Conservation (phyloP, 1,284 basidiomycete genomes). For the Crocinoboletus sp. region DNA sequence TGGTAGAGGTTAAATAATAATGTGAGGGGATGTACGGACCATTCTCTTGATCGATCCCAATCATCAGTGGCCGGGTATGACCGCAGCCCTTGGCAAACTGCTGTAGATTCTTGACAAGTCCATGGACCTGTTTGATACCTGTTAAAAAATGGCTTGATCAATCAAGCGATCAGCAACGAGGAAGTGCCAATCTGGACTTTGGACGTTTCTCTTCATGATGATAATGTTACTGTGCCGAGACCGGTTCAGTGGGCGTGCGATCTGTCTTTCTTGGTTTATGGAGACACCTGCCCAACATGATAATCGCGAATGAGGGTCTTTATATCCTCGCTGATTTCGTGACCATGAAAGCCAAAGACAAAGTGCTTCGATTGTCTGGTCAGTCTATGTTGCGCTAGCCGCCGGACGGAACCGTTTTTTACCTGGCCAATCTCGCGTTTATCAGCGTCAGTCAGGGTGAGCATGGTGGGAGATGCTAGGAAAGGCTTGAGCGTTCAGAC, state of each 20-base stretch:
- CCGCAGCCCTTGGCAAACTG: constrained; percentile 51
- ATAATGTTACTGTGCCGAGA: constrained; percentile 50
- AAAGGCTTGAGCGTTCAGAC: not conserved
- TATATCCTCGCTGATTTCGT: constrained; percentile 48
- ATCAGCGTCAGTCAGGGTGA: constrained; percentile 34
- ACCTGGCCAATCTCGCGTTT: constrained; percentile 56
- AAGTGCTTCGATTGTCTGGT: constrained; percentile 48
- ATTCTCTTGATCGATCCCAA: constrained; percentile 71
- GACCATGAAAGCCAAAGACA: constrained; percentile 63
- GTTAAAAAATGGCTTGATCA: not conserved
- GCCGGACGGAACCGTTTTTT: not conserved
- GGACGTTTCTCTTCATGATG: constrained; percentile 62
- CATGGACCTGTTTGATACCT: constrained; percentile 51
- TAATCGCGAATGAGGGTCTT: constrained; percentile 56
- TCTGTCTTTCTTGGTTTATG: not conserved
- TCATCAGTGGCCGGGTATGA: constrained; percentile 52
- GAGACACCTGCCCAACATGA: constrained; percentile 46
- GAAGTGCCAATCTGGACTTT: constrained; percentile 35
- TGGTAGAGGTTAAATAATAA: not conserved
- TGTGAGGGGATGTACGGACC: constrained; percentile 33
- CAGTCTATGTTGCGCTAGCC: not conserved
- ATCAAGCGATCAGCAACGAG: not conserved
- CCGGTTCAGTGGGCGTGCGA: not conserved
- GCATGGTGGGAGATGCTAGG: constrained; percentile 11
- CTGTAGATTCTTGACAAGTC: constrained; percentile 48